Conservation (phyloP, 495 filamentous ascomycete genomes). For the Lineolata rhizophorae region DNA sequence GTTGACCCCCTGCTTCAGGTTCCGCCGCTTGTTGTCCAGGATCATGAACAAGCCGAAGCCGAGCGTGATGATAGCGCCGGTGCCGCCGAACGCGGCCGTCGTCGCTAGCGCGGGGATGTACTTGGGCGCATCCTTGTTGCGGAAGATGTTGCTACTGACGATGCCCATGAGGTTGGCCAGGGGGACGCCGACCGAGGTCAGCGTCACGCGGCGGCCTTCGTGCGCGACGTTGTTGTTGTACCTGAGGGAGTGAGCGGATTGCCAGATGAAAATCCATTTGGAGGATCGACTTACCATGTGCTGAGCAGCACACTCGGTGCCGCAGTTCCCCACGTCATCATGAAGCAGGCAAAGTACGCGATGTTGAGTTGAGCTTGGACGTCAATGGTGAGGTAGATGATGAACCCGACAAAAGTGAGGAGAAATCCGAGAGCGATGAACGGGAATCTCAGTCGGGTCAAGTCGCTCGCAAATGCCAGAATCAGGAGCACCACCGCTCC, state of each 20-base stretch:
- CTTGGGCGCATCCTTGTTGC: conserved; percentile 43
- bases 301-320: background rate
- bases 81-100: conserved; percentile 48
- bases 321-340: conserved; percentile 8
- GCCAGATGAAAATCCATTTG: background rate
- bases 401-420: conserved; percentile 5
- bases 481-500: conserved; percentile 7
- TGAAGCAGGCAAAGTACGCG: conserved; percentile 12
- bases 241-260: conserved; percentile 21
- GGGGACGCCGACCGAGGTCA: conserved; percentile 55
- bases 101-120: conserved; percentile 55
- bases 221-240: conserved; percentile 69
- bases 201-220: conserved; percentile 44
- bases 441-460: conserved; percentile 7
- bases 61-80: conserved; percentile 33
- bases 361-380: conserved; percentile 12
- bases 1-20: conserved; percentile 35
- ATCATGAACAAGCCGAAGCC: conserved; percentile 45
- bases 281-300: background rate
- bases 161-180: conserved; percentile 68
- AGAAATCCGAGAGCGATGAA: conserved; percentile 3
- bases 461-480: conserved; percentile 9
- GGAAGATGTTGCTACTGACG: conserved; percentile 53
- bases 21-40: conserved; percentile 41
- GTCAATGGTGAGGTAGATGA: conserved; percentile 9